These are phyloP conservation scores for Coniophora puteana DNA, from an alignment of 1,284 basidiomycete species.

Conservation along the genomic window DNA sequence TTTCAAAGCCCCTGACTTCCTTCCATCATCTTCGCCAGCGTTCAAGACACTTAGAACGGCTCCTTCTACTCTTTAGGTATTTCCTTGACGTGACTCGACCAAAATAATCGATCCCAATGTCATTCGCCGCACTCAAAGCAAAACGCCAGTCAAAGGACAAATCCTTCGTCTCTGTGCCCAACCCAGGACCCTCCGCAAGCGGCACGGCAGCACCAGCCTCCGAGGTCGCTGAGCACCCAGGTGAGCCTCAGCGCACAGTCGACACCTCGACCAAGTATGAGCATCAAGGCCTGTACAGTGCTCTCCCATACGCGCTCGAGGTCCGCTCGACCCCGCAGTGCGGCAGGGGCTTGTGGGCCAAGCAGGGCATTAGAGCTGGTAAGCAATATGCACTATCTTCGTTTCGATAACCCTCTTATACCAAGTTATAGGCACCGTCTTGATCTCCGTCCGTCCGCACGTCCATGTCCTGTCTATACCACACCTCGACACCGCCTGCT, in stretches of 20 bases:
- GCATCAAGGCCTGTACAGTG: constrained; percentile 15
- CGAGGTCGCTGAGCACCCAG: constrained; percentile 1
- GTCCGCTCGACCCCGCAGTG: constrained; percentile 23
- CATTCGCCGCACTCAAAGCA: constrained; percentile 27
- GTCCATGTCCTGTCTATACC: constrained; percentile 64
- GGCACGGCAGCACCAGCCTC: constrained; percentile 1
- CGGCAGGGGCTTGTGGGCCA: constrained; percentile 41
- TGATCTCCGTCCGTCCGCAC: constrained; percentile 58
- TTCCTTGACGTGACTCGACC: too few relatives aligned
- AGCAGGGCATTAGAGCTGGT: constrained; percentile 35
- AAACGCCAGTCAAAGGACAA: constrained; percentile 23
- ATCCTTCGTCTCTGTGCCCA: constrained; percentile 26
- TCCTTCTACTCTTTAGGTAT: too few relatives aligned
- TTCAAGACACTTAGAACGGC: too few relatives aligned
- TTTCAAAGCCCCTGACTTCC: too few relatives aligned
- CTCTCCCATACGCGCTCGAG: constrained; percentile 27
- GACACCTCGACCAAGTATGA: constrained; percentile 2
- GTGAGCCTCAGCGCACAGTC: too few relatives aligned
- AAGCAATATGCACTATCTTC: constrained; percentile 5
- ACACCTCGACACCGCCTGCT: constrained; percentile 62
- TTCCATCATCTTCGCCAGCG: too few relatives aligned
- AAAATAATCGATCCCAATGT: too few relatives aligned
- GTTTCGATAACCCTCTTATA: constrained; percentile 4
- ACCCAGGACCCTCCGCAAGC: constrained; percentile 15
- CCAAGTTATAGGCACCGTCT: constrained; percentile 47